A percentile compares a stretch with the other conserved stretches of the same genome.
Conservation (phyloP, 2,329 filamentous ascomycete species). For the Chaetomium olivaceum region DNA sequence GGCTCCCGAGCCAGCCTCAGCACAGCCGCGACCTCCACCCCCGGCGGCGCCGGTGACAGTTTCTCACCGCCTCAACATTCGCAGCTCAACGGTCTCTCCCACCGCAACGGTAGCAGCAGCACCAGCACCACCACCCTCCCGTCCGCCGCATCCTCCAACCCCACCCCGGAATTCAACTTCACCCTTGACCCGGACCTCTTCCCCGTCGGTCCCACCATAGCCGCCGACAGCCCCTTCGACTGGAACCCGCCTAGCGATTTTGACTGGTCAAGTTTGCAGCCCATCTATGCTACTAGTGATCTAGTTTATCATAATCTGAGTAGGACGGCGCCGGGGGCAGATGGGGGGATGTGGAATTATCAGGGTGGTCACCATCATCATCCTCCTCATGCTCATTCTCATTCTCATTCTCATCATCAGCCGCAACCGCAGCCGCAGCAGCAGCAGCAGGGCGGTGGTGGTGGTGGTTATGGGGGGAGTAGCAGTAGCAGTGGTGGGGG, state of each 20-base stretch:
- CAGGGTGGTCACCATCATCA: background rate
- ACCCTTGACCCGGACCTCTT: slow-evolving; percentile 13
- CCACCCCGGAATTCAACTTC: background rate
- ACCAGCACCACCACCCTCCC: background rate
- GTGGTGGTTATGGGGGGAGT: background rate
- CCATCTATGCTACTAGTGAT: slow-evolving; percentile 59
- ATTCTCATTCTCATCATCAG: background rate
- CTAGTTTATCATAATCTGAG: slow-evolving; percentile 57
- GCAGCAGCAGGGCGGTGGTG: background rate
- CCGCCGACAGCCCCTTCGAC: slow-evolving; percentile 30
- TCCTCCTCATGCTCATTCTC: background rate
- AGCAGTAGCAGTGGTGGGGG: background rate
- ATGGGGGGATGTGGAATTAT: background rate
- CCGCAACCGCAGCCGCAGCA: background rate
- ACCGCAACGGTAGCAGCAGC: background rate
- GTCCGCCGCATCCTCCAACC: background rate
- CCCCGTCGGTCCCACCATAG: background rate
- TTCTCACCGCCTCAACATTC: background rate
- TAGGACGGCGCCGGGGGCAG: background rate
- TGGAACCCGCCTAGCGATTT: slow-evolving; percentile 49
- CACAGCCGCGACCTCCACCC: background rate
- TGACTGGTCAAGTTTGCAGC: slow-evolving; percentile 53
- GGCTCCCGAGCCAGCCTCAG: background rate
- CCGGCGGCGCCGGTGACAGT: background rate
- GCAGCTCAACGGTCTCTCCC: background rate